Evolutionary conservation across 176 grass and related monocot species (phyloP), one percentile per base, ranked within the genome.

Genomic region (Oryza punctata): DNA sequence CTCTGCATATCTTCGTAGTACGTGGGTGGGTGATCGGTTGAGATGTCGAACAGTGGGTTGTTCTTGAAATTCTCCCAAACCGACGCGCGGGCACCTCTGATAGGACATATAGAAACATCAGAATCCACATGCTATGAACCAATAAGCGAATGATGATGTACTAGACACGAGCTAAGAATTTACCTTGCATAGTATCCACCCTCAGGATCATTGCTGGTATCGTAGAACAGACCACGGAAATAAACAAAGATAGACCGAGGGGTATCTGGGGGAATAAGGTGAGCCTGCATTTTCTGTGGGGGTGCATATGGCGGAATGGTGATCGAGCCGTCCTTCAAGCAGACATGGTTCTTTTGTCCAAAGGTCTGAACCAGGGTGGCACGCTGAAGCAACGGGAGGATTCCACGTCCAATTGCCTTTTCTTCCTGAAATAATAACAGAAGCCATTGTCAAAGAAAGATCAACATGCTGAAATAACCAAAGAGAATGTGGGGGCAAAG

Each of bases 1-100:
- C 93, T 79, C 77, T 98, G 96, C 96, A 98, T 98, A 72, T 98
- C 96, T 82, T 98, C 96, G 0, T 98, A 98, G 85, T 98, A 98
- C 0, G 92, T 95, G 0, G 88, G 87, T 12, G 96, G 96, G 65
- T 98, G 96, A 25, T 91, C 93, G 0, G 96, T 98, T 3, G 96
- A 98, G 85, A 98, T 93, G 91, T 98, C 96, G 19, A 98, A 98
- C 28, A 98, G 50, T 0, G 93, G 93, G 68, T 98, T 98, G 91
- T 93, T 88, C 87, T 98, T 98, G 82, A 98, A 98, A 82, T 95
- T 98, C 67, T 95, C 78, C 93, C 96, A 98, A 19, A 95, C 91
- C 37, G 93, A 93, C 0, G 93, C 91, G 78, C 95, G 95, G 14
- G 90, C 95, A 79, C 95, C 92, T 63, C 95, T 97, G 81, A 40